Base-by-base conservation (phyloP, 768 basidiomycete genomes). In the Rhodotorula sphaerocarpa region DNA sequence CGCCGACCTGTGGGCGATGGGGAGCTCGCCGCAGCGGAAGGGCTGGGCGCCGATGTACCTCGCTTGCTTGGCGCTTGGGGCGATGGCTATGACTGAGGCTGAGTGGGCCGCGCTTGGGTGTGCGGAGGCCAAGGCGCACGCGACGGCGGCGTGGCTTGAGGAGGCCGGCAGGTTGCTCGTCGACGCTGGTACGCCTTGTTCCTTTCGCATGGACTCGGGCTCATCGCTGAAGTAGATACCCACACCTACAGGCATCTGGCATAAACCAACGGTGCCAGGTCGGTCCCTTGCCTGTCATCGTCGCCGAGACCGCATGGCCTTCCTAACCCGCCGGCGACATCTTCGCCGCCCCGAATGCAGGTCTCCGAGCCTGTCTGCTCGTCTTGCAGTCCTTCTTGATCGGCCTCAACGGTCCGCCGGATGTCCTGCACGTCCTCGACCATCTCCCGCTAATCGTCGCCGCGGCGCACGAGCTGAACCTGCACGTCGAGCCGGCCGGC, bases 301-400 rank as follows among this genome's bases (percentile, higher is more conserved):
- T n/a, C n/a, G n/a, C n/a, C n/a, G n/a, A n/a, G n/a, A n/a, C n/a
- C n/a, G n/a, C 45, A 9, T 3, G 12, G 9, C 3, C 25, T 27
- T 28, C 45, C 28, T 25, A 23, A 36, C 33, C n/a, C n/a, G n/a
- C n/a, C n/a, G n/a, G n/a, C n/a, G n/a, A n/a, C n/a, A n/a, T n/a
- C 25, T 36, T 57, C 34, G 2, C 21, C 21, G 2, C 27, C 46
- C 18, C n/a, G 11, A 33, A n/a, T 0, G 2, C 46, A 57, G 55
- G 55, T 16, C 34, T 57, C 20, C 55, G 46, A 15, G 55, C 55
- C 25, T 12, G 33, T 20, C 55, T 57, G n/a, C 36, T 57, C 46
- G 36, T 57, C 25, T 15, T 57, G 20, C n/a, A 57, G 45, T 57
- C 31, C 20, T 12, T 27, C n/a, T 34, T 57, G 16, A 18, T n/a